These are phyloP conservation scores for Erysiphe neolycopersici DNA, from an alignment of 2,329 filamentous ascomycete genomes.

Conservation along the genomic window DNA sequence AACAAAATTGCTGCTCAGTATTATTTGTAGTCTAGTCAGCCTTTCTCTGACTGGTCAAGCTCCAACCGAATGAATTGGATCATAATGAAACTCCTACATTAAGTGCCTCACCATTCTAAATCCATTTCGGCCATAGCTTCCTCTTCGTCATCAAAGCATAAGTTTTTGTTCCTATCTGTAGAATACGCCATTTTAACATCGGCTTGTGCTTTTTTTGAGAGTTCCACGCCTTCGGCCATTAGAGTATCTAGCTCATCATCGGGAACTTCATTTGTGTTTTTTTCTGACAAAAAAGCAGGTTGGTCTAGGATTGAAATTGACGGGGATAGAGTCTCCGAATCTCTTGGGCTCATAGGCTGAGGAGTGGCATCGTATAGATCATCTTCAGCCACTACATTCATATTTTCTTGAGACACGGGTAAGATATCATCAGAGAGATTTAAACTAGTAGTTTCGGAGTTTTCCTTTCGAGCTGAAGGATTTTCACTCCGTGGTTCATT, in stretches of 20 bases:
- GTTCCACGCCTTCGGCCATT: conserved; percentile 1
- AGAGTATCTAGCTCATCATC: conserved; percentile 12
- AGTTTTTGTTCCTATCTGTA: conserved; percentile 11
- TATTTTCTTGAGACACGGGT: conserved; percentile 15
- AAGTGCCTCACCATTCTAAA: conserved; percentile 7
- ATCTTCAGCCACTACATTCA: conserved; percentile 7
- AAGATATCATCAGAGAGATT: conserved; percentile 14
- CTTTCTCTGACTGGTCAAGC: too few species aligned
- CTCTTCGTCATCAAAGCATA: conserved; percentile 17
- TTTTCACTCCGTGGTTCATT: conserved; percentile 12
- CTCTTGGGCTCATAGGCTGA: background rate
- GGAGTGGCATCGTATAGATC: conserved; percentile 27
- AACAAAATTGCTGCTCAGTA: too few species aligned
- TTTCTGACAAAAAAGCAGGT: conserved; percentile 1
- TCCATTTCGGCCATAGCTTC: conserved; percentile 41
- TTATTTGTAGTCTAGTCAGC: too few species aligned
- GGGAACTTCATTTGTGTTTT: conserved; percentile 6
- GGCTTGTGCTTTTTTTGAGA: background rate
- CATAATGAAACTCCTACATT: too few species aligned
- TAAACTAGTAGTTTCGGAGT: conserved; percentile 8
- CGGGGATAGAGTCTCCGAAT: conserved; percentile 3
- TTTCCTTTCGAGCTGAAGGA: conserved; percentile 7
- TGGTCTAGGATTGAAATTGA: conserved; percentile 3
- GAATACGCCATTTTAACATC: conserved; percentile 1
- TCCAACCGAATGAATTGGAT: too few species aligned